phyloP scores from a whole-genome alignment of 2,329 filamentous ascomycete species.

The Ambrosiella cleistominuta region DNA sequence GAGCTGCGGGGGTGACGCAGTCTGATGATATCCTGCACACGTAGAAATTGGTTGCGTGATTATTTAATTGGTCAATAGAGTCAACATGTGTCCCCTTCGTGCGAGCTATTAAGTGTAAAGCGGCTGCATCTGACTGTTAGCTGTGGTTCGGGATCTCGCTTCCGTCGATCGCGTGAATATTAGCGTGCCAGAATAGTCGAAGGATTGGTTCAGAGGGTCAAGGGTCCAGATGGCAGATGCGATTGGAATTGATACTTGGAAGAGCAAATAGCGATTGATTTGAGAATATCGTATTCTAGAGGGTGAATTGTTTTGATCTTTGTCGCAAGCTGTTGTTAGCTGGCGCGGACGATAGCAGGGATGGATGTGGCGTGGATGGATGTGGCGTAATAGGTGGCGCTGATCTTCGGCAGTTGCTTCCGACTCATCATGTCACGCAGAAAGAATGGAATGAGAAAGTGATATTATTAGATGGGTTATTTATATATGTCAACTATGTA shows the following conservation, averaged over 20 bases:
- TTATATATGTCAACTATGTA: too few relatives aligned
- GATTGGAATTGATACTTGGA: neutral
- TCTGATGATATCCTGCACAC: too few relatives aligned
- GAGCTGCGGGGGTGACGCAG: too few relatives aligned
- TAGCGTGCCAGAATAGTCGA: neutral
- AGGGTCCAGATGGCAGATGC: neutral
- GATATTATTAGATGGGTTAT: too few relatives aligned
- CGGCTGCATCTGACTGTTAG: neutral
- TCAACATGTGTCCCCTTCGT: too few relatives aligned
- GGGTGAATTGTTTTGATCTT: neutral
- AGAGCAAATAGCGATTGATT: neutral
- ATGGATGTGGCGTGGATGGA: neutral
- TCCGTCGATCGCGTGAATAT: slow-evolving; percentile 1
- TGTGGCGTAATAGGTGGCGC: neutral
- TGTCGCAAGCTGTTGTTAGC: neutral
- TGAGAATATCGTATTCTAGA: neutral
- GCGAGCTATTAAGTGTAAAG: neutral
- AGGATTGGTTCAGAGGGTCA: neutral
- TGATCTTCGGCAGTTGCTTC: neutral
- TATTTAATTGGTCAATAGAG: too few relatives aligned
- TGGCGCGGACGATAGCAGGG: neutral
- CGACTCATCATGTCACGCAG: too few relatives aligned
- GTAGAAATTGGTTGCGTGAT: too few relatives aligned
- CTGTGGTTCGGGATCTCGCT: neutral
- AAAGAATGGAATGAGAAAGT: too few relatives aligned